These are phyloP conservation scores for Penicillium sp. DNA, from an alignment of 2,329 filamentous ascomycete genomes.

Conservation along the genomic window DNA sequence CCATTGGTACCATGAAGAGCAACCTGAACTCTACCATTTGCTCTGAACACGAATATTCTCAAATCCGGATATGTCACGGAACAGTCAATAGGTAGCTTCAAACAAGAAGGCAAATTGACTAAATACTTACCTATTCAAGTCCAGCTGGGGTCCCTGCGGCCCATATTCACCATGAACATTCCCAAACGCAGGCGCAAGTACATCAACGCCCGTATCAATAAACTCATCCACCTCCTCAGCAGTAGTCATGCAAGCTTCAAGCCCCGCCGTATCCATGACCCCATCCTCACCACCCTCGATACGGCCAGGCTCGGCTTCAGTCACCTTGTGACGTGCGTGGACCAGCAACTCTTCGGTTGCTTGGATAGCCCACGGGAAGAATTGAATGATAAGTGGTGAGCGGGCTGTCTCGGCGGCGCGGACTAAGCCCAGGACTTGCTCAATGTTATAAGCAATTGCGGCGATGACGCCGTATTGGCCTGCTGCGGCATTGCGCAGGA, in stretches of 20 bases:
- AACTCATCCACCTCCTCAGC: conserved; percentile 67
- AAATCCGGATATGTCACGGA: conserved; percentile 20
- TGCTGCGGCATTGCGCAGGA: conserved; percentile 55
- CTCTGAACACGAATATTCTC: conserved; percentile 47
- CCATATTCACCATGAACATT: conserved; percentile 73
- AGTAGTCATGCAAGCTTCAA: conserved; percentile 59
- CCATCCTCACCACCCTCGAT: conserved; percentile 73
- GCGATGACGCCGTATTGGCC: conserved; percentile 56
- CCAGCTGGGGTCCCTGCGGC: conserved; percentile 58
- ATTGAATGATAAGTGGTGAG: conserved; percentile 66
- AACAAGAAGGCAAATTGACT: not conserved
- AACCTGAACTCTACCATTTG: conserved; percentile 47
- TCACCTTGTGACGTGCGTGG: conserved; percentile 59
- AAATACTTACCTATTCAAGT: conserved; percentile 30
- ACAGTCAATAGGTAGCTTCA: not conserved
- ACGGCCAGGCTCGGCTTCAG: conserved; percentile 66
- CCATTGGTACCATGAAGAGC: conserved; percentile 57
- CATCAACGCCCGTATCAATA: conserved; percentile 66
- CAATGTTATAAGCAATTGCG: conserved; percentile 57
- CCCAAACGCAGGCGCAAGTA: conserved; percentile 69
- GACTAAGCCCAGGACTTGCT: conserved; percentile 65
- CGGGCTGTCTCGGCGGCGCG: conserved; percentile 64
- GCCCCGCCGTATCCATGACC: conserved; percentile 61
- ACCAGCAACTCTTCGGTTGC: conserved; percentile 58
- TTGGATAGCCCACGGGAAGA: conserved; percentile 69